Conservation (phyloP, 108 stramenopile genomes). For the Mediolabrus comicus region DNA sequence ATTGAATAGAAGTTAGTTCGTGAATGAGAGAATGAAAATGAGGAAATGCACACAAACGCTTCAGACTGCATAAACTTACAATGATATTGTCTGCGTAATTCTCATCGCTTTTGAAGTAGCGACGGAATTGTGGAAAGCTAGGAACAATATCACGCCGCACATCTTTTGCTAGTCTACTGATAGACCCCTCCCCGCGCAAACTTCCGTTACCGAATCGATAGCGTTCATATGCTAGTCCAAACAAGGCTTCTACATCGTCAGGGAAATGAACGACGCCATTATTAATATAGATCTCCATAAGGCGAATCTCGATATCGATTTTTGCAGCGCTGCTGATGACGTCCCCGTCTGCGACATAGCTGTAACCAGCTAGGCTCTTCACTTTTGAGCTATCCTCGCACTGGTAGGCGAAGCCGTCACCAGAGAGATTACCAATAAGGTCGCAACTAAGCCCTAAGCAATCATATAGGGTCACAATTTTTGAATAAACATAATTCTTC, state of each 20-base stretch:
- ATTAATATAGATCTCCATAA: conserved; percentile 38
- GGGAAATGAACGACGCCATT: conserved; percentile 34
- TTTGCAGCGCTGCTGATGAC: conserved; percentile 18
- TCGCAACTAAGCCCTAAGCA: conserved; percentile 59
- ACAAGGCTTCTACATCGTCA: conserved; percentile 8
- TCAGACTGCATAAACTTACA: conserved; percentile 17
- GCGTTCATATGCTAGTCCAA: conserved; percentile 56
- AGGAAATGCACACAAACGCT: not conserved
- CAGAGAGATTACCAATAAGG: conserved; percentile 26
- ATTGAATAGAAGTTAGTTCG: not conserved
- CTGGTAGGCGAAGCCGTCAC: conserved; percentile 9
- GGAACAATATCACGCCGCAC: conserved; percentile 64
- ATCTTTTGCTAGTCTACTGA: conserved; percentile 52
- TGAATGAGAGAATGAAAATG: not conserved
- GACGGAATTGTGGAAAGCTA: conserved; percentile 55
- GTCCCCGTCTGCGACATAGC: conserved; percentile 14
- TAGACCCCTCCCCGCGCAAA: conserved; percentile 24
- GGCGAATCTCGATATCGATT: conserved; percentile 34
- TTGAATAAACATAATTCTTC: conserved; percentile 53
- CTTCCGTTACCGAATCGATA: conserved; percentile 61
- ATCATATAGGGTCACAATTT: conserved; percentile 55
- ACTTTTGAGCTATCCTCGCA: conserved; percentile 15
- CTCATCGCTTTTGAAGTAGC: conserved; percentile 52
- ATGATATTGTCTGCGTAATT: conserved; percentile 77
- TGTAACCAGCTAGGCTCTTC: conserved; percentile 31